Conservation (phyloP, 2,329 filamentous ascomycete species). For the Ophiosphaerella herpotricha region DNA sequence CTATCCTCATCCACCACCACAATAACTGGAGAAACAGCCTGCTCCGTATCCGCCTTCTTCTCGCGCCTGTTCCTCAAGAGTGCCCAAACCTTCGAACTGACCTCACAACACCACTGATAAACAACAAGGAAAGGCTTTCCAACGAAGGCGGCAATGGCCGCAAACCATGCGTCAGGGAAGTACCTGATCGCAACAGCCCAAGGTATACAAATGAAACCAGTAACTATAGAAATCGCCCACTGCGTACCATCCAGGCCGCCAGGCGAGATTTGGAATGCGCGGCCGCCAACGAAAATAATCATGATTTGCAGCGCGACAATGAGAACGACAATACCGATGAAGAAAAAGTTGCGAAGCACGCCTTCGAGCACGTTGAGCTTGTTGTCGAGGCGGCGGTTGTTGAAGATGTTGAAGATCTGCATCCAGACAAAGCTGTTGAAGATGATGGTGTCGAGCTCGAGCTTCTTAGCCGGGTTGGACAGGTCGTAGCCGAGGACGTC, state of each 20-base stretch:
- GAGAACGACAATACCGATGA: constrained; percentile 60
- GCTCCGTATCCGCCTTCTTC: constrained; percentile 21
- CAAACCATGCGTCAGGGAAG: constrained; percentile 54
- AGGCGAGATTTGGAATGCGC: constrained; percentile 57
- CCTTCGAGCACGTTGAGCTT: constrained; percentile 66
- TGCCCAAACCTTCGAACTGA: constrained; percentile 11
- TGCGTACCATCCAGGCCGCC: constrained; percentile 60
- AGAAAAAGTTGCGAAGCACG: constrained; percentile 61
- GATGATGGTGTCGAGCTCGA: constrained; percentile 64
- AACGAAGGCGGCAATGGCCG: constrained; percentile 21
- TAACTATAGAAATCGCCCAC: constrained; percentile 61
- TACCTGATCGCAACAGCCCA: constrained; percentile 57
- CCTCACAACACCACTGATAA: constrained; percentile 19
- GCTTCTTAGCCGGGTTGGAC: constrained; percentile 30
- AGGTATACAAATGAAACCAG: constrained; percentile 58
- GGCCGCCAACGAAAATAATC: constrained; percentile 63
- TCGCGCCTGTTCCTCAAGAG: constrained; percentile 22
- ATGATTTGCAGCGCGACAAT: constrained; percentile 63
- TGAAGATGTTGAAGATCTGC: constrained; percentile 73
- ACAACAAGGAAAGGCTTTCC: constrained; percentile 28
- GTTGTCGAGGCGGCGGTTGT: constrained; percentile 67
- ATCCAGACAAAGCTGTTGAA: constrained; percentile 76
- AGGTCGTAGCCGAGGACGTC: constrained; percentile 60
- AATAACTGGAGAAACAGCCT: constrained; percentile 19
- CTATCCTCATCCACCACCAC: constrained; percentile 20